Evolutionary conservation across 805 yeast species (phyloP).

Genomic region (Kodamaea laetipori): DNA sequence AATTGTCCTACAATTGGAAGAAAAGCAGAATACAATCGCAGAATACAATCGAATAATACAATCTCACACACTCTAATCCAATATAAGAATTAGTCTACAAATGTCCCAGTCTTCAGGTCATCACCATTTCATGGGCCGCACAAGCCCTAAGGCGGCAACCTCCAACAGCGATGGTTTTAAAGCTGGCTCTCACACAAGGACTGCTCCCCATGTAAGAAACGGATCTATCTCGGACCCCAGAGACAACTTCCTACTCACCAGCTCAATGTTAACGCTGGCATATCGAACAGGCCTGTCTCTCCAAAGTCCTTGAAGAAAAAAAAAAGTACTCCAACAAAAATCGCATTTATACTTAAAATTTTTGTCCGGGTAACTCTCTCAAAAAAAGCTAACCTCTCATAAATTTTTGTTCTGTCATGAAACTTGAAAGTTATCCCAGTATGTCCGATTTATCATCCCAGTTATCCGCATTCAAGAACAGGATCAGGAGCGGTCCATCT

Average conservation of each 20-base stretch:
- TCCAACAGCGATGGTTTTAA: constrained; percentile 98
- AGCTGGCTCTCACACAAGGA: constrained; percentile 49
- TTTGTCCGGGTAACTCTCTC: constrained; percentile 9
- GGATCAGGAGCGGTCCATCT: constrained; percentile 47
- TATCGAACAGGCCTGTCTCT: background rate
- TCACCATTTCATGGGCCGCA: constrained; percentile 29
- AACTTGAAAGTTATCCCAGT: background rate
- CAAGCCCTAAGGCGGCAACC: constrained; percentile 66
- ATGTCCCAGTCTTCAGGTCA: constrained; percentile 25
- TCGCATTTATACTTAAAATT: background rate
- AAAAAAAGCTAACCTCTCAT: background rate
- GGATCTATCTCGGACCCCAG: constrained; percentile 26
- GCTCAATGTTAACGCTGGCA: constrained; percentile 6
- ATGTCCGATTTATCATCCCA: constrained; percentile 45
- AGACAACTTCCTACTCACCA: constrained; percentile 2
- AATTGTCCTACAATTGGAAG: too few relatives aligned
- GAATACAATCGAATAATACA: too few relatives aligned
- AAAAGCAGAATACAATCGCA: too few relatives aligned
- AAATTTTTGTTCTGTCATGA: background rate
- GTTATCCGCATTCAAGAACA: constrained; percentile 47
- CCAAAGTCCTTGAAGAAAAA: constrained; percentile 1
- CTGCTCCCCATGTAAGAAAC: constrained; percentile 17
- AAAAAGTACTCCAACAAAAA: too few relatives aligned
- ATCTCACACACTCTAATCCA: too few relatives aligned
- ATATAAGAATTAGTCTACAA: background rate